These are phyloP conservation scores for Trichosanthes truncata DNA, from an alignment of 306 rosid species.

Conservation along the genomic window DNA sequence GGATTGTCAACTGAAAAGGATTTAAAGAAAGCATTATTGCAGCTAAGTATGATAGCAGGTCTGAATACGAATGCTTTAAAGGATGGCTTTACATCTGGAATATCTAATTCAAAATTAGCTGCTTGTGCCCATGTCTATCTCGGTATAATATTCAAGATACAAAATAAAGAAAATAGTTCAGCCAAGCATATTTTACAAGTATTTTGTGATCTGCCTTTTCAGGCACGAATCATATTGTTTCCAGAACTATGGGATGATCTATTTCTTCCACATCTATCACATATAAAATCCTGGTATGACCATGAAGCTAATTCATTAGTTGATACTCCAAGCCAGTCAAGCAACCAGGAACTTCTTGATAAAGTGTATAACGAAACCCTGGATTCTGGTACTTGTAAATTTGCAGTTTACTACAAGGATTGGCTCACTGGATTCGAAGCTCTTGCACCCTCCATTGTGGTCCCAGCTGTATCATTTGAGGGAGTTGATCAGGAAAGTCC, in stretches of 20 bases:
- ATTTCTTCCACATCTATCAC: conserved; percentile 59
- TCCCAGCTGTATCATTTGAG: conserved; percentile 34
- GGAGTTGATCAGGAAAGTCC: conserved; percentile 30
- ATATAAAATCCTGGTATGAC: conserved; percentile 52
- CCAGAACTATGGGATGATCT: conserved; percentile 70
- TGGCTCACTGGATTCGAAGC: conserved; percentile 82
- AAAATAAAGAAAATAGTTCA: conserved; percentile 43
- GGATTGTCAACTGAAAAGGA: conserved; percentile 29
- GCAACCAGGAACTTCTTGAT: conserved; percentile 39
- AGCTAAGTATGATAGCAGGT: conserved; percentile 58
- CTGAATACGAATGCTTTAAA: conserved; percentile 46
- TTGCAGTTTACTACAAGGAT: conserved; percentile 65
- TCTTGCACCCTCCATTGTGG: conserved; percentile 38
- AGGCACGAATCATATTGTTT: conserved; percentile 52
- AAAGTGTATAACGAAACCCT: conserved; percentile 49
- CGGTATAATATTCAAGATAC: conserved; percentile 52
- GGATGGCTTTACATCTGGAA: conserved; percentile 39
- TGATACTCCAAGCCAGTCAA: conserved; percentile 29
- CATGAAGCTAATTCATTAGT: conserved; percentile 38
- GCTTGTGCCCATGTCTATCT: conserved; percentile 94
- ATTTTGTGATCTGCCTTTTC: conserved; percentile 55
- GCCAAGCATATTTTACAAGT: conserved; percentile 86
- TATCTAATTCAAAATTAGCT: conserved; percentile 53
- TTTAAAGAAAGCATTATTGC: conserved; percentile 48
- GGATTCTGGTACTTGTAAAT: conserved; percentile 54